Evolutionary conservation across 371 early-diverging fungal species (phyloP), one percentile per base, ranked within the genome.

Genomic region (Conidiobolus incongruus): DNA sequence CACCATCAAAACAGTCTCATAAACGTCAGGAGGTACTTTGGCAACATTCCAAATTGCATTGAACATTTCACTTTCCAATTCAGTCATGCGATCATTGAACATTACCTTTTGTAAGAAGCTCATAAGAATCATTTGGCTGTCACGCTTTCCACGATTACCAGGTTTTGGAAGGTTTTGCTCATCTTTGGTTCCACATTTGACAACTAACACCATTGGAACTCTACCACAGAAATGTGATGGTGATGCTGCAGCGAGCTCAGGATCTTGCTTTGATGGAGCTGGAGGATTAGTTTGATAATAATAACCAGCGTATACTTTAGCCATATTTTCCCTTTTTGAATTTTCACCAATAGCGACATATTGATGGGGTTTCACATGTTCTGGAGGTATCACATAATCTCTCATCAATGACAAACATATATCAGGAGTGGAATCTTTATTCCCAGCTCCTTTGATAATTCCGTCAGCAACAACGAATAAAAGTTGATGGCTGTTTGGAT

Each of bases 261-360:
- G 5, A 8, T 30, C 15, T 21, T 29, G 16, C 4, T 3, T 26
- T 4, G 26, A 26, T 4, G 26, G 26, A 4, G 3, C 8, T 8
- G 26, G 26, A 26, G 26, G 26, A 19, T 29, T 31, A 17, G 32
- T 33, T 17, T 30, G 32, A 16, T 65, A 56, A 59, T 94, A 94
- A 51, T 64, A 79, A 2, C 93, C 95, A 21, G 82, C 71, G 58
- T 85, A 80, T 15, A 92, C 81, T 53, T 81, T 81, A 46, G 93
- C 99, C 77, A 82, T 84, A 60, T 99, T 99, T 59, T 85, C 77
- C 38, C 85, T 81, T 57, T 81, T 81, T 29, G 70, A 51, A 2
- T 97, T 98, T 46, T 85, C 77, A 2, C 91, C 91, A 46, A 98
- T 78, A 4, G 97, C 85, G 10, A 95, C 68, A 58, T 97, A 99